Evolutionary conservation across 176 grass and related monocot genomes (phyloP).

Genomic region (Saccharum spontaneum): DNA sequence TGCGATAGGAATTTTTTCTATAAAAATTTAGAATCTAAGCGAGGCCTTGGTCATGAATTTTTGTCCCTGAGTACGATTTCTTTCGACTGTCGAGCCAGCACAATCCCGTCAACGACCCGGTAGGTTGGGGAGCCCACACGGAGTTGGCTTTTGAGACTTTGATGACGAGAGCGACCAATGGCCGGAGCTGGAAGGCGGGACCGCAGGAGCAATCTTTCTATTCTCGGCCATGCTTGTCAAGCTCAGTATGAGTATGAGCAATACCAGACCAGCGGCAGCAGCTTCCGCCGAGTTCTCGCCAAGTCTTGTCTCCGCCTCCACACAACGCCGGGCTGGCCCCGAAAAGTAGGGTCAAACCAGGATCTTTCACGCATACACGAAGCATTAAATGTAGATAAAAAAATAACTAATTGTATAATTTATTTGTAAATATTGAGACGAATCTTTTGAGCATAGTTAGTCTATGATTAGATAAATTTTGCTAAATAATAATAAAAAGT

Average conservation of each 20-base stretch:
- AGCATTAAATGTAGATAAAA: too few relatives aligned
- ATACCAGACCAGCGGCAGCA: background rate
- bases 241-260: background rate
- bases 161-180: background rate
- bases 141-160: conserved; percentile 12
- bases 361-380: background rate
- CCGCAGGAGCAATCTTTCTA: background rate
- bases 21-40: too few relatives aligned
- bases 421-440: too few relatives aligned
- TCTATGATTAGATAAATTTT: too few relatives aligned
- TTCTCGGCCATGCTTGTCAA: conserved; percentile 11
- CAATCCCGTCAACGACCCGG: conserved; percentile 22
- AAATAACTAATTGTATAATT: too few relatives aligned
- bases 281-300: conserved; percentile 14
- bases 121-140: conserved; percentile 25
- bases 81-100: background rate
- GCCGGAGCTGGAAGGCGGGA: background rate
- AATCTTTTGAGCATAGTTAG: too few relatives aligned
- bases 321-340: background rate
- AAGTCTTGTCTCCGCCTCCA: background rate
- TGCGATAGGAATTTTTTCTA: too few relatives aligned
- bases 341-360: conserved; percentile 45
- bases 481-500: too few relatives aligned
- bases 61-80: background rate
- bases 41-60: background rate